phyloP scores from a whole-genome alignment of 1,284 basidiomycete genomes.

The Earliella scabrosa region DNA sequence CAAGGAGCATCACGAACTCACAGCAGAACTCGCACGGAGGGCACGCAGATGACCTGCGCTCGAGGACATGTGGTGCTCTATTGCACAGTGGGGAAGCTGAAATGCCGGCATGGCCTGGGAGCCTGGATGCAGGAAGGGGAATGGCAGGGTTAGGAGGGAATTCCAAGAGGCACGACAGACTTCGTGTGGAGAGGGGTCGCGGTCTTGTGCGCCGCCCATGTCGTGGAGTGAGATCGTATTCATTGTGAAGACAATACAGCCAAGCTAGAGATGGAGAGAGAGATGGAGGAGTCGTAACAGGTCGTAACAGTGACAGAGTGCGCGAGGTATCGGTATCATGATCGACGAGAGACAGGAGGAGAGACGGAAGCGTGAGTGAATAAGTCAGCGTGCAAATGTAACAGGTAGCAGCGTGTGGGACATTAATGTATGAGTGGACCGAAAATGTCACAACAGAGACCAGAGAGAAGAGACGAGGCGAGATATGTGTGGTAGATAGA shows the following conservation, averaged over 20 bases:
- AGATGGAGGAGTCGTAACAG: slow-evolving; percentile 17
- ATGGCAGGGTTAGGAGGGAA: background rate
- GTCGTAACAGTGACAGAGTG: slow-evolving; percentile 13
- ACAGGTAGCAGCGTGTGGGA: background rate
- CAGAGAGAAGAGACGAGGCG: background rate
- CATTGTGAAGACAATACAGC: background rate
- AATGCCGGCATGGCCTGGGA: slow-evolving; percentile 10
- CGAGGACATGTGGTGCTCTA: background rate
- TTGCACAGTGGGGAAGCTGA: background rate
- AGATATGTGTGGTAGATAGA: background rate
- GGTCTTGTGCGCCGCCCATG: background rate
- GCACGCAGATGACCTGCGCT: slow-evolving; percentile 14
- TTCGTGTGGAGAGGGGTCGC: background rate
- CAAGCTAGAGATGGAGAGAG: background rate
- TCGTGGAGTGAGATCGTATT: background rate
- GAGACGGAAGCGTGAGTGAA: slow-evolving; percentile 5
- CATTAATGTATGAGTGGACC: background rate
- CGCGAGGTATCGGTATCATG: slow-evolving; percentile 10
- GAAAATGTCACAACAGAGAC: background rate
- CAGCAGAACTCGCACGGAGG: slow-evolving; percentile 6
- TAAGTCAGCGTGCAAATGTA: slow-evolving; percentile 21
- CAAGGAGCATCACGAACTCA: too few species aligned
- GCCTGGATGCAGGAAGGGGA: too few species aligned
- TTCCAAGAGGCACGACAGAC: background rate
- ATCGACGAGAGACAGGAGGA: background rate